Evolutionary conservation across 768 basidiomycete genomes (phyloP), one percentile per base, ranked within the genome.

Genomic region (Trametopsis cervina): DNA sequence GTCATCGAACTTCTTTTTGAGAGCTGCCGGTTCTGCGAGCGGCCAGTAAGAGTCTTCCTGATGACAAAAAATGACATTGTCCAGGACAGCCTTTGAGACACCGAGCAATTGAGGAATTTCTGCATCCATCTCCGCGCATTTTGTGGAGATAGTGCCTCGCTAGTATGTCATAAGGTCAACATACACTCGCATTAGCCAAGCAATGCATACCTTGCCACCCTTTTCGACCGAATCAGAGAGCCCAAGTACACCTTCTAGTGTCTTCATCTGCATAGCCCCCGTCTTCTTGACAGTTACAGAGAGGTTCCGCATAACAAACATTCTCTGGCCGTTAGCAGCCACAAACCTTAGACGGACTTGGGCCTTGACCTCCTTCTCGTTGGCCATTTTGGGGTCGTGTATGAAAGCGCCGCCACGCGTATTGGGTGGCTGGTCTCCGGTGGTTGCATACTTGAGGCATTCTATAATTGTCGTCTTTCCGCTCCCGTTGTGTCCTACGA

Each of bases 41-140:
- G 96, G 96, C 96, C 96, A 99, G 59, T 90, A 97, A 0, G 92
- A 94, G 45, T 99, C 96, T 60, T 99, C 96, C 66, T 99, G 96
- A 65, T 99, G 96, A 65, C 96, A 99, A 60, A 99, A 99, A 42
- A 99, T 98, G 59, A 99, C 96, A 61, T 97, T 98, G 58, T 98
- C 95, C 20, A 98, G 81, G 27, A 99, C 94, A n/a, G 94, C 85
- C 64, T 94, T 96, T 11, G 92, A 96, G 11, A 98, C 96, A 24
- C 96, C 96, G 15, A 98, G 77, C 13, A 97, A 68, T 36, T 87
- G 79, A 17, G 96, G 96, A 42, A 98, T 93, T 63, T 98, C 96
- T 2, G 76, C 68, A 60, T 99, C 95, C 77, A 99, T 86, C 65
- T 96, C 93, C 3, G 94, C 91, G 59, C 95, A 98, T 66, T 96